phyloP scores from a whole-genome alignment of 306 rosid genomes.

The Aeschynomene evenia region DNA sequence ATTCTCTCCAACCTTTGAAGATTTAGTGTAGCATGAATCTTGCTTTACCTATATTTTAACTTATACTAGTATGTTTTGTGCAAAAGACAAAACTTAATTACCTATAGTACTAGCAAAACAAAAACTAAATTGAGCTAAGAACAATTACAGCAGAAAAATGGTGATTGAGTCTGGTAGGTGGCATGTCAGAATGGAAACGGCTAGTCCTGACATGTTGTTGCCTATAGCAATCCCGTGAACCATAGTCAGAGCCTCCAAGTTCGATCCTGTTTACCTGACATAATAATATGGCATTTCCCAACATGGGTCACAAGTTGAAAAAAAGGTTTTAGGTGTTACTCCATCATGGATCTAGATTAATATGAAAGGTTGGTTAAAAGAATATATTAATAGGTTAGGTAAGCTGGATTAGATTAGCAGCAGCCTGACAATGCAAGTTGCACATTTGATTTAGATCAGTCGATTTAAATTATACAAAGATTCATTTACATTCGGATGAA shows the following conservation, averaged over 20 bases:
- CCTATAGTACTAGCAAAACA: too few relatives aligned
- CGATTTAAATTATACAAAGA: too few relatives aligned
- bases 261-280: background rate
- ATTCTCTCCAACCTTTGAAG: too few relatives aligned
- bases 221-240: constrained; percentile 7
- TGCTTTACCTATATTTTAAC: too few relatives aligned
- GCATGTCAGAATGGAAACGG: background rate
- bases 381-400: background rate
- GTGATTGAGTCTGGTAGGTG: background rate
- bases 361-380: background rate
- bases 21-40: too few relatives aligned
- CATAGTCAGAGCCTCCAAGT: constrained; percentile 1
- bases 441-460: background rate
- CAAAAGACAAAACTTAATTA: too few relatives aligned
- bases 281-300: constrained; percentile 12
- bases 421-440: background rate
- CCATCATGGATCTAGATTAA: background rate
- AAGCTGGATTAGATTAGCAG: background rate
- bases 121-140: background rate
- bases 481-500: too few relatives aligned
- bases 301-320: background rate
- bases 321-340: background rate
- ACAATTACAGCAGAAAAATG: background rate
- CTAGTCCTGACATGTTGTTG: constrained; percentile 11
- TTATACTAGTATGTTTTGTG: too few relatives aligned